A percentile compares a stretch with the other conserved stretches of the same genome.
Conservation (phyloP, 208 protist genomes). For the Phytomonas sp. region DNA sequence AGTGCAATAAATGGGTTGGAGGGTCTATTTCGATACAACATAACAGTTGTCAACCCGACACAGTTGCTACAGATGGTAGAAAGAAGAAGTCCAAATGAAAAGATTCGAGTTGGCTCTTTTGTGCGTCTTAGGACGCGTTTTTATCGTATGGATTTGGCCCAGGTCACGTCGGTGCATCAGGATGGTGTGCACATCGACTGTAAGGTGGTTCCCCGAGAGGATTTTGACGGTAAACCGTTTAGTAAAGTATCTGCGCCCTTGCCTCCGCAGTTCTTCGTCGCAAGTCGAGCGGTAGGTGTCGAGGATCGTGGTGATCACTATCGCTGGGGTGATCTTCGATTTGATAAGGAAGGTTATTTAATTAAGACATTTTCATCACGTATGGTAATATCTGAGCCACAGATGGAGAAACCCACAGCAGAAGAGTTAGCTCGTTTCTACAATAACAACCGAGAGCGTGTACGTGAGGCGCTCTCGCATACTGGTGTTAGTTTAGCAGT, state of each 20-base stretch:
- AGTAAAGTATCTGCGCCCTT: conserved; percentile 35
- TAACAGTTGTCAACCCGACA: conserved; percentile 73
- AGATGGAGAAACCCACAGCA: conserved; percentile 67
- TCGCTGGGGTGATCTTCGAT: conserved; percentile 76
- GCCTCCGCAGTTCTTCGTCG: conserved; percentile 69
- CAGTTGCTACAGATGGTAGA: conserved; percentile 90
- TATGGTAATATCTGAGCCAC: conserved; percentile 43
- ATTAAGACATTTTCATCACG: conserved; percentile 63
- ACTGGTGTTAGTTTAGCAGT: conserved; percentile 7
- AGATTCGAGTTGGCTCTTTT: conserved; percentile 66
- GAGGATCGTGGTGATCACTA: conserved; percentile 47
- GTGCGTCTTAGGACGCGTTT: conserved; percentile 74
- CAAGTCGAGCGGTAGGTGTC: conserved; percentile 50
- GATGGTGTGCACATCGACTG: conserved; percentile 55
- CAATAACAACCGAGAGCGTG: conserved; percentile 69
- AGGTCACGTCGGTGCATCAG: conserved; percentile 55
- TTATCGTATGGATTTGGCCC: conserved; percentile 80
- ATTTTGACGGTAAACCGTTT: conserved; percentile 79
- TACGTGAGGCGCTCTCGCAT: conserved; percentile 45
- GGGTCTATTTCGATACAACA: conserved; percentile 78
- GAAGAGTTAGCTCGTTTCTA: conserved; percentile 86
- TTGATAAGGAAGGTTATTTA: conserved; percentile 84
- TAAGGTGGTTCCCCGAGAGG: conserved; percentile 78
- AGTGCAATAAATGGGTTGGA: conserved; percentile 82
- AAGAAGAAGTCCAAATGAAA: conserved; percentile 44